Evolutionary conservation across 2,329 filamentous ascomycete species (phyloP).

Genomic region (Penicillium sp.): DNA sequence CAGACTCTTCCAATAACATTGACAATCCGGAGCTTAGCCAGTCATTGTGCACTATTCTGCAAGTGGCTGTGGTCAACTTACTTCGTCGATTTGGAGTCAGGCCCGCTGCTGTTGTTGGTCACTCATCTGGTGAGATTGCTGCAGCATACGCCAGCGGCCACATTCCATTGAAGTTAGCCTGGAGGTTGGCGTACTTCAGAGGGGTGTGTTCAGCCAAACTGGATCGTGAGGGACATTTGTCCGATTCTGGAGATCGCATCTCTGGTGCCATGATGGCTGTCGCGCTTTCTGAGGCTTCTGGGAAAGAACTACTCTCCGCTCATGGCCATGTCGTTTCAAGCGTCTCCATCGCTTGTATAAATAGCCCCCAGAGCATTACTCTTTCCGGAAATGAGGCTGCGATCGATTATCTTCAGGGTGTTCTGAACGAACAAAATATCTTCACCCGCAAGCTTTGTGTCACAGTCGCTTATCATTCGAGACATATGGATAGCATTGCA

Average conservation of each 20-base stretch:
- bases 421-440: too few relatives aligned
- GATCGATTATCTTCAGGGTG: too few relatives aligned
- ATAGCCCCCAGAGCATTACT: too few relatives aligned
- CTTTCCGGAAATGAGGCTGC: too few relatives aligned
- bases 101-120: slow-evolving; percentile 21
- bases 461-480: too few relatives aligned
- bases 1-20: slow-evolving; percentile 8
- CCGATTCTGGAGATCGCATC: too few relatives aligned
- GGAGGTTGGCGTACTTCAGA: background rate
- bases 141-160: slow-evolving; percentile 18
- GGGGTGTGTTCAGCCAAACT: background rate
- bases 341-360: too few relatives aligned
- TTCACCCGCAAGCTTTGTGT: too few relatives aligned
- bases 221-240: too few relatives aligned
- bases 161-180: background rate
- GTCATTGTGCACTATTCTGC: slow-evolving; percentile 25
- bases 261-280: background rate
- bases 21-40: slow-evolving; percentile 20
- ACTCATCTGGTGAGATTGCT: slow-evolving; percentile 28
- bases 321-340: too few relatives aligned
- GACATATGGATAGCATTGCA: too few relatives aligned
- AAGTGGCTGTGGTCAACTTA: slow-evolving; percentile 24
- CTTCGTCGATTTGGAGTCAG: slow-evolving; percentile 14
- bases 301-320: too few relatives aligned
- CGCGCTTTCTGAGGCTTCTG: background rate